Percentiles rank a stretch among this genome's conserved stretches.
Evolutionary conservation across 2,329 filamentous ascomycete genomes (phyloP).

Genomic region (Teratosphaeriaceae sp.): DNA sequence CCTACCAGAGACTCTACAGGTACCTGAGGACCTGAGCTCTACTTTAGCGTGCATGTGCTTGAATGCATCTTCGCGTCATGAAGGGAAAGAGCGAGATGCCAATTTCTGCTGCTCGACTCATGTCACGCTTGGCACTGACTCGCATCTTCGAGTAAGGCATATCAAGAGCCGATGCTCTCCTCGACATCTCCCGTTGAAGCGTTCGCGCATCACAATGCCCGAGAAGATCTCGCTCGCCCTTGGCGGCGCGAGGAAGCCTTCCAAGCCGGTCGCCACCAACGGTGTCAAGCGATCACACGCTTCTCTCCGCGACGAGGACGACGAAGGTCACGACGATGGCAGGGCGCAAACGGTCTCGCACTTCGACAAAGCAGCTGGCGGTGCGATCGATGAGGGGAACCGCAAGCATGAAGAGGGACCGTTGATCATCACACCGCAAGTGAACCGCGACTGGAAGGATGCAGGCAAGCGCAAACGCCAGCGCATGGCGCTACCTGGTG

Average conservation of each 20-base stretch:
- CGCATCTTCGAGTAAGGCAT: no score
- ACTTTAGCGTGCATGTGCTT: no score
- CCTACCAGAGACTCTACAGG: no score
- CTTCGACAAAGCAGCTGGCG: constrained; percentile 47
- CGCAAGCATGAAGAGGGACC: constrained; percentile 33
- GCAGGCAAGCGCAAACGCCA: constrained; percentile 43
- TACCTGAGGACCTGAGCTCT: no score
- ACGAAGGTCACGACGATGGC: constrained; percentile 49
- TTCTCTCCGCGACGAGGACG: constrained; percentile 33
- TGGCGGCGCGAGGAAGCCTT: constrained; percentile 19
- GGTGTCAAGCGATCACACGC: constrained; percentile 37
- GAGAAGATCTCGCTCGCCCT: constrained; percentile 27
- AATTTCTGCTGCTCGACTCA: no score
- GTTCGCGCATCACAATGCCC: not conserved
- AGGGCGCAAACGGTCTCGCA: constrained; percentile 46
- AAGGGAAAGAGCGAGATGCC: no score
- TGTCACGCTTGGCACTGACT: no score
- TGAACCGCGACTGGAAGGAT: constrained; percentile 58
- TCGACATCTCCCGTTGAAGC: not conserved
- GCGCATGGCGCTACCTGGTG: constrained; percentile 54
- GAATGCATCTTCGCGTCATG: no score
- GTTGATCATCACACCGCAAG: constrained; percentile 52
- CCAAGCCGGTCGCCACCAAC: constrained; percentile 24
- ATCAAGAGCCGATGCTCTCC: no score
- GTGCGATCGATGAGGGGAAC: constrained; percentile 39